Base-by-base conservation (phyloP, 768 basidiomycete species). In the Russula sp. region DNA sequence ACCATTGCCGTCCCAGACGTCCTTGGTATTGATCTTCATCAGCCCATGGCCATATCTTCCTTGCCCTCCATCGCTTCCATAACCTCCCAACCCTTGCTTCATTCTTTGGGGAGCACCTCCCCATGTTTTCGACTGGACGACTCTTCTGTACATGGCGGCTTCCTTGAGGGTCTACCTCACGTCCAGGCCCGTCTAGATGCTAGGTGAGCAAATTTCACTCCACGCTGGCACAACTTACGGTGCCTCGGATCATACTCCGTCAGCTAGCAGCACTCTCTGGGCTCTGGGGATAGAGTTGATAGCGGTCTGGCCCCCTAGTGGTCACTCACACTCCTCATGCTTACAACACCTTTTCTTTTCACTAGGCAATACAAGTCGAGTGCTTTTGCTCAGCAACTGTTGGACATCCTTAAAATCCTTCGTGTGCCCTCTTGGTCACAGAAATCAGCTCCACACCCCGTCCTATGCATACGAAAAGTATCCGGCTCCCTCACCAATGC, bases 401-500 rank as follows among this genome's bases (percentile, higher is more conserved):
- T 88, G 36, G 76, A 80, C 54, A 78, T 87, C 53, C 67, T 88
- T 32, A 77, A 76, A 42, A 72, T 76, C 11, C 75, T 92, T 49
- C 77, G 77, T 49, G 75, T 88, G 3, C 81, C 83, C 22, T 75
- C 75, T 36, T 93, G 91, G 90, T 70, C 71, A 42, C 75, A 77
- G 22, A 61, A 73, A 2, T 76, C 74, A 49, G 74, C 86, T 46
- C 74, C 74, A 36, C 73, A 81, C 38, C 72, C 79, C 48, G 73
- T 75, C 35, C 69, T 95, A 54, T 77, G 77, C 58, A 80, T 98
- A 65, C 79, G 78, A 70, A 94, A 88, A 70, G 88, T 95, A 25
- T 92, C 94, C 7, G 95, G 96, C 9, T 88, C 92, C 11, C 75
- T 98, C 65, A 99, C 96, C 45, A 99, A 99, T 73, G 88, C 91